phyloP scores from a whole-genome alignment of 2,329 filamentous ascomycete species.

The Myriosclerotinia duriaeana region DNA sequence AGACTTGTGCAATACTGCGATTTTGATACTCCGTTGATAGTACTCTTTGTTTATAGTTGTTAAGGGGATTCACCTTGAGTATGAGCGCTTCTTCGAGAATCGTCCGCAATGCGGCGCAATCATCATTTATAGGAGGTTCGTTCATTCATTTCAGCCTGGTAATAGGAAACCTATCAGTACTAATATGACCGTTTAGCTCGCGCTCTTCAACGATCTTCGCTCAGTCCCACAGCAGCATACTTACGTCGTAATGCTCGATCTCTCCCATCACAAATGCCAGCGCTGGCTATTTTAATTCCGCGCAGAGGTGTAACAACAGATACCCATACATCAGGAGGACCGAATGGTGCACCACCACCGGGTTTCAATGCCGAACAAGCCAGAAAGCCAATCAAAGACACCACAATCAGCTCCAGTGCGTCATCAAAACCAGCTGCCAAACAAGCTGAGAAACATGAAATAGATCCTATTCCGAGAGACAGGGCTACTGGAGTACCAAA shows the following conservation, averaged over 20 bases:
- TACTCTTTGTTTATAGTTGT: slow-evolving; percentile 7
- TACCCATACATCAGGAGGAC: slow-evolving; percentile 51
- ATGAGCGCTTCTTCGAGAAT: slow-evolving; percentile 43
- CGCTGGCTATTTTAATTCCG: slow-evolving; percentile 58
- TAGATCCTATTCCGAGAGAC: slow-evolving; percentile 34
- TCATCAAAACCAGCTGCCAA: slow-evolving; percentile 34
- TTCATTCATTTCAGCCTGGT: slow-evolving; percentile 27
- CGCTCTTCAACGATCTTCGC: slow-evolving; percentile 34
- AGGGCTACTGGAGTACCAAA: slow-evolving; percentile 38
- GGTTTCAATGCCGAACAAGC: slow-evolving; percentile 70
- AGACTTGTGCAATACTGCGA: neutral
- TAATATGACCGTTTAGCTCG: slow-evolving; percentile 33
- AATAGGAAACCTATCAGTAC: neutral
- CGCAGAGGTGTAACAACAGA: slow-evolving; percentile 59
- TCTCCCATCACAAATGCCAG: slow-evolving; percentile 43
- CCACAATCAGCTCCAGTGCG: slow-evolving; percentile 38
- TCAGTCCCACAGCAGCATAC: slow-evolving; percentile 36
- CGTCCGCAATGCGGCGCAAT: slow-evolving; percentile 41
- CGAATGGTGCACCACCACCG: slow-evolving; percentile 59
- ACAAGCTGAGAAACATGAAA: slow-evolving; percentile 33
- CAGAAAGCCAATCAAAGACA: slow-evolving; percentile 57
- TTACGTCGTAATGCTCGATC: slow-evolving; percentile 40
- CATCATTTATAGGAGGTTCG: slow-evolving; percentile 38
- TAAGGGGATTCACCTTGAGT: slow-evolving; percentile 12
- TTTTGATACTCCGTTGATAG: slow-evolving; percentile 12